These are phyloP conservation scores for Geranium brycei DNA, from an alignment of 345 rosid genomes.

Conservation along the genomic window DNA sequence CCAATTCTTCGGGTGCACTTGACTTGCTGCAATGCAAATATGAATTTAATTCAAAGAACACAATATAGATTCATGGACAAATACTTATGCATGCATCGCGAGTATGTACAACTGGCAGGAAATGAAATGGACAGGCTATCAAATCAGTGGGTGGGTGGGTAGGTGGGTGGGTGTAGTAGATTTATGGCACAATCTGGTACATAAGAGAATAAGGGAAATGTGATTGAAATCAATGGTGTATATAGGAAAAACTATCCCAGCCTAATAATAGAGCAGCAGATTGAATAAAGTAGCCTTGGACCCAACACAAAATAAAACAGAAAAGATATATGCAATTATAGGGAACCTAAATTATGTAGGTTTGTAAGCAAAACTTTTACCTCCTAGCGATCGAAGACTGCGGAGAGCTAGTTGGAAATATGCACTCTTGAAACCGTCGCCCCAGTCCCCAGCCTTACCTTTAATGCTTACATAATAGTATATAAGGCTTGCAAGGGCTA, in stretches of 20 bases:
- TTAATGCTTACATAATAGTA: conserved; percentile 91
- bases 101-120: not conserved
- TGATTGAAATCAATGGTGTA: not conserved
- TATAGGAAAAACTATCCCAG: not conserved
- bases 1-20: conserved; percentile 99
- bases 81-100: not conserved
- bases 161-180: too few species aligned
- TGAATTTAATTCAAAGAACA: conserved; percentile 1
- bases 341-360: not conserved
- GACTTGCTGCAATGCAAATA: conserved; percentile 55
- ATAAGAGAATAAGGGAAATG: not conserved
- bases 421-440: conserved; percentile 99
- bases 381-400: conserved; percentile 98
- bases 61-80: not conserved
- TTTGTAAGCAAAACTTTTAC: conserved; percentile 17
- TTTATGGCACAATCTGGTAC: not conserved
- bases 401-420: conserved; percentile 98
- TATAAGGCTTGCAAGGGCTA: conserved; percentile 95
- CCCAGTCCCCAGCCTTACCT: conserved; percentile 99
- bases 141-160: not conserved
- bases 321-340: not conserved
- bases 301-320: not conserved
- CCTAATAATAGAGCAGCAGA: not conserved
- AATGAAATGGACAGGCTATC: not conserved
- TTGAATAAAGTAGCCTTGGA: too few species aligned